phyloP scores from a whole-genome alignment of 2,329 filamentous ascomycete genomes.

The Stenocarpella maydis region DNA sequence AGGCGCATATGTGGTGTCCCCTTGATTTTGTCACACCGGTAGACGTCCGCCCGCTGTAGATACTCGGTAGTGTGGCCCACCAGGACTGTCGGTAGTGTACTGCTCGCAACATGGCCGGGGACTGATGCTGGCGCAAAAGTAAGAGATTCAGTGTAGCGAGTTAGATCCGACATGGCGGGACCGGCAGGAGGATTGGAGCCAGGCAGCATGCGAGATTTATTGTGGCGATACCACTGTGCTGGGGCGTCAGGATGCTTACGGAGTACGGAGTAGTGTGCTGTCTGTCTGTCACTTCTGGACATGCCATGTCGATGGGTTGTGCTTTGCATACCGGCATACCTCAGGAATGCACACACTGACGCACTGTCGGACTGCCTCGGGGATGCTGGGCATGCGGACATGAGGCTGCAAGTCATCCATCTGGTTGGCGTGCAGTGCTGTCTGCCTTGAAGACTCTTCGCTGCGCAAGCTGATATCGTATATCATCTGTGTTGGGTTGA shows the following conservation, averaged over 20 bases:
- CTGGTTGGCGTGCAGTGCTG: too few species aligned
- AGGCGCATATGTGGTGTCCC: constrained; percentile 23
- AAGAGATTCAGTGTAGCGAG: constrained; percentile 19
- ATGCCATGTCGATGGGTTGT: neutral
- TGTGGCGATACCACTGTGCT: constrained; percentile 11
- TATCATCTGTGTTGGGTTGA: too few species aligned
- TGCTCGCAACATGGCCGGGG: constrained; percentile 5
- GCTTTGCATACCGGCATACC: neutral
- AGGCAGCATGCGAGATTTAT: constrained; percentile 22
- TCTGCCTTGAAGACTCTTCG: too few species aligned
- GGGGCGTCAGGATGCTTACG: too few species aligned
- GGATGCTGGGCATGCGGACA: too few species aligned
- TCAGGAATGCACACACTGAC: too few species aligned
- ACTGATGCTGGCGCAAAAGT: neutral
- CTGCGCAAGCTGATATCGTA: too few species aligned
- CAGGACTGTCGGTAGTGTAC: too few species aligned
- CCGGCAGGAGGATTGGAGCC: constrained; percentile 19
- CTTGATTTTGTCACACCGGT: constrained; percentile 23
- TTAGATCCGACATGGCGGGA: constrained; percentile 24
- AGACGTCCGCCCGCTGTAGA: constrained; percentile 5
- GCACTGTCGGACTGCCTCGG: too few species aligned
- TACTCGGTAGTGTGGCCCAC: too few species aligned
- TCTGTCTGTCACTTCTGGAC: constrained; percentile 23
- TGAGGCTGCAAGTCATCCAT: constrained; percentile 20
- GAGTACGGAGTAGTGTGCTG: too few species aligned